Evolutionary conservation across 2,329 filamentous ascomycete species (phyloP), one percentile per base, ranked within the genome.

Genomic region (Colletotrichum gigasporum): DNA sequence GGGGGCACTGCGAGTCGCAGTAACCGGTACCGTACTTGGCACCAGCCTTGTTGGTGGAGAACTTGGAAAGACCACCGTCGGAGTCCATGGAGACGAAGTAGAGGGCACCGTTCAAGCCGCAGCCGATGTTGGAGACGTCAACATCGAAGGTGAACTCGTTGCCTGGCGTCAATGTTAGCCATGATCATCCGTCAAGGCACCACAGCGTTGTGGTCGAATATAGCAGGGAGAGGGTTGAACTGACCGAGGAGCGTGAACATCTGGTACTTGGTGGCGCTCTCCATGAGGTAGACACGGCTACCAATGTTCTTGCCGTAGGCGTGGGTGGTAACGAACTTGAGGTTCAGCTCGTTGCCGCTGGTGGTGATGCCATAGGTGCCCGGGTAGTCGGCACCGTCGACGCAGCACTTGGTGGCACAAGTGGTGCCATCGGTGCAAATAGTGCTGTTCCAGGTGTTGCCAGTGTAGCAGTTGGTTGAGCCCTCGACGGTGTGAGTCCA

Each of bases 81-180:
- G 78, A 76, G 37, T 87, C 85, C 85, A 87, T 87, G 72, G 83
- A 80, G 45, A 86, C 83, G 58, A 89, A 86, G 79, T 92, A 92
- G 47, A 92, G 79, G 45, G 90, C 90, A 57, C 90, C 90, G 76
- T 93, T 92, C 63, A 92, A 78, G 65, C 90, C 90, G 71, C 90
- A 93, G 64, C 86, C 85, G 18, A 91, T 80, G 69, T 85, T 83
- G 39, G 89, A 91, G 44, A 91, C 86, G 73, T 92, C 90, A 24
- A 91, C 89, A 58, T 91, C 89, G 66, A 92, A 91, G 57, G 88
- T 89, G 78, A 92, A 89, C 76, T 92, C 90, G 72, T 89, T 84
- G 76, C 87, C 87, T 56, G 88, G 80, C 62, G 91, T n/a, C n/a
- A n/a, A n/a, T n/a, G n/a, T n/a, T n/a, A n/a, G n/a, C n/a, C n/a